These are phyloP conservation scores for Penicillium crystallinum DNA, from an alignment of 495 filamentous ascomycete genomes.

Conservation along the genomic window DNA sequence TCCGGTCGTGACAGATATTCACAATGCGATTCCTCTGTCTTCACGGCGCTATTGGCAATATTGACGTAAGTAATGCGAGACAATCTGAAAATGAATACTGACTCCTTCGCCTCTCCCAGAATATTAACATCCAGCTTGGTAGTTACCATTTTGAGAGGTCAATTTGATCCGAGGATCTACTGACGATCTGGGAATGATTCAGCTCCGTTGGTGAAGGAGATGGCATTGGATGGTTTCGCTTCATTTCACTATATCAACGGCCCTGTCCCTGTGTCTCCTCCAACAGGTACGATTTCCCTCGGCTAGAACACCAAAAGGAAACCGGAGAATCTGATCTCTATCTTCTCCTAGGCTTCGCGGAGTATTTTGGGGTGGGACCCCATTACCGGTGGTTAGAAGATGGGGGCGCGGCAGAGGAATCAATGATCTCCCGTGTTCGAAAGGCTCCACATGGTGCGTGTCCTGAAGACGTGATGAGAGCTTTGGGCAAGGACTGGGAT, in stretches of 20 bases:
- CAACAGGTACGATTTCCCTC: constrained; percentile 19
- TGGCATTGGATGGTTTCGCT: constrained; percentile 36
- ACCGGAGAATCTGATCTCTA: neutral
- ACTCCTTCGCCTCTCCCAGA: constrained; percentile 32
- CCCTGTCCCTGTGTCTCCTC: constrained; percentile 37
- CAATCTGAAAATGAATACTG: neutral
- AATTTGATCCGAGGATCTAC: neutral
- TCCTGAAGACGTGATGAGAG: constrained; percentile 47
- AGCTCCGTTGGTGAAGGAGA: constrained; percentile 42
- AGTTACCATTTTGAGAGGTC: neutral
- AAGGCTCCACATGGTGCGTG: constrained; percentile 43
- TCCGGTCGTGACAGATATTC: neutral
- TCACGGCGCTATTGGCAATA: constrained; percentile 31
- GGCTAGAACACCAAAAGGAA: neutral
- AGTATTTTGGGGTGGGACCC: constrained; percentile 49
- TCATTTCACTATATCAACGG: constrained; percentile 47
- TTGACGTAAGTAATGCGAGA: constrained; percentile 19
- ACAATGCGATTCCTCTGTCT: constrained; percentile 27
- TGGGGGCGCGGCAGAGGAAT: constrained; percentile 37
- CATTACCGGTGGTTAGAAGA: constrained; percentile 49
- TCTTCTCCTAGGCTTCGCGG: constrained; percentile 34
- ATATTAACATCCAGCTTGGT: constrained; percentile 50
- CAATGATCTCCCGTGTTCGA: constrained; percentile 44
- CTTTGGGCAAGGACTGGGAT: constrained; percentile 21
- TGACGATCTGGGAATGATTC: neutral